Conservation (phyloP, 345 rosid genomes). For the sweet orange (Citrus sinensis) region DVS_A1.0 CM039163.1:7563001-7563500, state of each 20-base stretch:
- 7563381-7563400: background rate
- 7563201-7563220: background rate
- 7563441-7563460: background rate
- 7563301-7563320: background rate
- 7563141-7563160: background rate
- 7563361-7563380: background rate
- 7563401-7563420: background rate
- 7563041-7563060: slow-evolving; percentile 71
- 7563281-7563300: background rate
- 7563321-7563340: background rate
- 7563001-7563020: slow-evolving; percentile 76
- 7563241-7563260: background rate
- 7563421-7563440: background rate
- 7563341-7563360: background rate
- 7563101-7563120: slow-evolving; percentile 61
- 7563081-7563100: slow-evolving; percentile 77
- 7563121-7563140: background rate
- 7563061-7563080: slow-evolving; percentile 82
- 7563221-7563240: background rate
- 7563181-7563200: background rate
- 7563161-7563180: background rate
- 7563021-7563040: slow-evolving; percentile 70
- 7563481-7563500: background rate
- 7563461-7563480: background rate
- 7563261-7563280: background rate